Evolutionary conservation across 2,329 filamentous ascomycete genomes (phyloP).

Genomic region (Fusarium goolgardi): DNA sequence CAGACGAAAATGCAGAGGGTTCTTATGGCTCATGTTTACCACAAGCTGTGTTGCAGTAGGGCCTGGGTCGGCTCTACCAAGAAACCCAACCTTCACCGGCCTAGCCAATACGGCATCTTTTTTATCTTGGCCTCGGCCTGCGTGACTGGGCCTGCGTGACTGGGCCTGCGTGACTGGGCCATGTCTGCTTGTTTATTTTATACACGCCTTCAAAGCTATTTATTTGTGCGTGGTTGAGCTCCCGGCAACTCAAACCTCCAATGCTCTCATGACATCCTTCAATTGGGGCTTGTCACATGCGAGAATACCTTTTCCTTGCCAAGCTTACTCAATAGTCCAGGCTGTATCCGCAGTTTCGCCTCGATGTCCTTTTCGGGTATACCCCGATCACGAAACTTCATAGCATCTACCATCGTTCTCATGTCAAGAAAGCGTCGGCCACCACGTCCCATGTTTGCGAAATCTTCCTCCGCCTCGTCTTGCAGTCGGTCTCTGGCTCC

Average conservation of each 20-base stretch:
- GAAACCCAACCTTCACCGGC: conserved; percentile 41
- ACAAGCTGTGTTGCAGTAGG: neutral
- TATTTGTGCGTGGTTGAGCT: neutral
- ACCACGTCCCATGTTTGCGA: conserved; percentile 54
- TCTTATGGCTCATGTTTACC: neutral
- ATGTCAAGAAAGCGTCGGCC: conserved; percentile 62
- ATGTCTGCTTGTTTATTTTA: neutral
- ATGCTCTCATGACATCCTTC: neutral
- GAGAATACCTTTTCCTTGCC: conserved; percentile 57
- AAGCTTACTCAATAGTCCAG: conserved; percentile 59
- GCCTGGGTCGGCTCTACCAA: conserved; percentile 25
- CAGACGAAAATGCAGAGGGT: neutral
- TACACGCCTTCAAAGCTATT: neutral
- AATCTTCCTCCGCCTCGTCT: conserved; percentile 58
- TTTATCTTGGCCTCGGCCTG: conserved; percentile 20
- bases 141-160: neutral
- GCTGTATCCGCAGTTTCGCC: conserved; percentile 57
- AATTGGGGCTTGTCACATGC: conserved; percentile 49
- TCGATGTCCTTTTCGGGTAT: conserved; percentile 58
- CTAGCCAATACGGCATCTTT: conserved; percentile 35
- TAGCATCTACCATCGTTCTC: conserved; percentile 59
- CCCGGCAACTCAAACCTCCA: conserved; percentile 1
- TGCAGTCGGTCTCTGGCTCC: conserved; percentile 61
- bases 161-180: neutral
- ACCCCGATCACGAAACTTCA: conserved; percentile 59